These are phyloP conservation scores for Arachis monticola DNA, from an alignment of 331 rosid genomes.

Conservation along the genomic window DNA sequence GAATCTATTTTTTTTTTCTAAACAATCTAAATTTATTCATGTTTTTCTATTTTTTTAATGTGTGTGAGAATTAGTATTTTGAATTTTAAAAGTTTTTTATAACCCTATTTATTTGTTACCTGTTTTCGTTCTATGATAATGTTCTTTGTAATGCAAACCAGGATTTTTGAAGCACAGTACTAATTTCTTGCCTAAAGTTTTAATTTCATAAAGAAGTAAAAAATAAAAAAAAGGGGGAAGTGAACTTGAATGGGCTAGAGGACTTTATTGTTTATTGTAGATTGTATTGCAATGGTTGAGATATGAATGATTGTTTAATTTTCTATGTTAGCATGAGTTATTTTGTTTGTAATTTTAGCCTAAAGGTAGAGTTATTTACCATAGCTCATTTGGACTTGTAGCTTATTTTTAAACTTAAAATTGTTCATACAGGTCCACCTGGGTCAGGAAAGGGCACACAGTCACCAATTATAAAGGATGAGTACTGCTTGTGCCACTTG, in stretches of 20 bases:
- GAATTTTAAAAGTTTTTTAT: background rate
- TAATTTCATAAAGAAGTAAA: background rate
- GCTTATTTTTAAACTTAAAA: conserved; percentile 26
- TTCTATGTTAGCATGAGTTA: too few species aligned
- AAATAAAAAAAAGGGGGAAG: background rate
- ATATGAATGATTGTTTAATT: background rate
- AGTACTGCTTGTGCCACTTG: conserved; percentile 94
- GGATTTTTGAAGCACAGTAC: background rate
- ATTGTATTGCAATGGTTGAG: background rate
- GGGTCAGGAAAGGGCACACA: conserved; percentile 99
- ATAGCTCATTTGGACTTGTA: conserved; percentile 1
- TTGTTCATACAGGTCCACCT: conserved; percentile 88
- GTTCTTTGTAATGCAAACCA: background rate
- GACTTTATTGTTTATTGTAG: background rate
- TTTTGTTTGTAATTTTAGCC: conserved; percentile 1
- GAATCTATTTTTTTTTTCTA: too few species aligned
- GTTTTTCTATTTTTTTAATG: background rate
- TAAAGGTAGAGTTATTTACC: conserved; percentile 5
- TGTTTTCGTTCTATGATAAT: conserved; percentile 7
- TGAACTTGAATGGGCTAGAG: background rate
- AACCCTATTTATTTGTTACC: background rate
- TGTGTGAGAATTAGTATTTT: background rate
- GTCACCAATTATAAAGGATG: conserved; percentile 95
- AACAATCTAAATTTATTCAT: too few species aligned
- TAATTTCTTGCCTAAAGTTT: conserved; percentile 16